Evolutionary conservation across 306 rosid genomes (phyloP).

Genomic region (Citrullus amarus): DNA sequence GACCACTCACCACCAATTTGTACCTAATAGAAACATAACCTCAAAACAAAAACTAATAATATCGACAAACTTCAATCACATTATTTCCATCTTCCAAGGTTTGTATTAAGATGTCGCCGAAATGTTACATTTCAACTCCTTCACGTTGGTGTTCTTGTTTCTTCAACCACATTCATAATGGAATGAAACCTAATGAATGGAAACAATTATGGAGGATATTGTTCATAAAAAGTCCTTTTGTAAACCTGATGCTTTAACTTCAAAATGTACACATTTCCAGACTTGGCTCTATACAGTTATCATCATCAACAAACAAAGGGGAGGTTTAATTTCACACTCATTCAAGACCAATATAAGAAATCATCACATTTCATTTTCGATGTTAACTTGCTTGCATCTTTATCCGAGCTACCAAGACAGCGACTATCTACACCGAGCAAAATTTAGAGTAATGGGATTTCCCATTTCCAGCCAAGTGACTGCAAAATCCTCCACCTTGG

Average conservation of each 20-base stretch:
- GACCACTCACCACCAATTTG: not conserved
- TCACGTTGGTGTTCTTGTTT: not conserved
- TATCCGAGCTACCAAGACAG: not conserved
- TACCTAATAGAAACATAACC: not conserved
- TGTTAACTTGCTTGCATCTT: not conserved
- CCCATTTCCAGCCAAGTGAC: not conserved
- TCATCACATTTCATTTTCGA: not conserved
- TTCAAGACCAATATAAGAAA: not conserved
- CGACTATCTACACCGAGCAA: constrained; percentile 6
- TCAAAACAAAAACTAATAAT: not conserved
- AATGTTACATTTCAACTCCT: not conserved
- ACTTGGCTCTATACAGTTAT: not conserved
- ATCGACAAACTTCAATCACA: not conserved
- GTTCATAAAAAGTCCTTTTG: not conserved
- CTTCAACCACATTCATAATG: not conserved
- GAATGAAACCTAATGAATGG: not conserved
- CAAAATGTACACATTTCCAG: not conserved
- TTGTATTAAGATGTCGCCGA: not conserved
- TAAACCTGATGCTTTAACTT: not conserved
- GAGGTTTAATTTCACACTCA: not conserved
- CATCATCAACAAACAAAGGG: not conserved
- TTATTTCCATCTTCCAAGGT: not conserved
- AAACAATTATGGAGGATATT: no score
- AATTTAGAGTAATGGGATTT: not conserved
- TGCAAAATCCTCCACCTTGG: not conserved